A percentile compares a stretch with the other conserved stretches of the same genome.
phyloP scores from a whole-genome alignment of 176 grass and related monocot species.

The Tuctoria greenei region DNA sequence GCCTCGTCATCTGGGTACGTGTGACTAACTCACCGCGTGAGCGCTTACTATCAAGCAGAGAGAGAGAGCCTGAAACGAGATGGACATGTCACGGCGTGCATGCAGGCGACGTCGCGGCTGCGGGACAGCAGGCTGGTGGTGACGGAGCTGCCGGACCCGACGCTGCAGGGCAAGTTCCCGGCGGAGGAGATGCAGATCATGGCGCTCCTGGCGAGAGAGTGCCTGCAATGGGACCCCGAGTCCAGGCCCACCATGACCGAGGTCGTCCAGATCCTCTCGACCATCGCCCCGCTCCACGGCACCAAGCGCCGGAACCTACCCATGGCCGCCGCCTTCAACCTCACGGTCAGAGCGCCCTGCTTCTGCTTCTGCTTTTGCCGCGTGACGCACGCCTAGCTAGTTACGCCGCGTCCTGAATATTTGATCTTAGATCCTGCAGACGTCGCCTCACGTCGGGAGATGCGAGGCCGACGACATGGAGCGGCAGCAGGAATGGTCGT shows the following conservation, averaged over 20 bases:
- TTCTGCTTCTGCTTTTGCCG: too few relatives aligned
- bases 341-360: constrained; percentile 41
- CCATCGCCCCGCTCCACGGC: constrained; percentile 47
- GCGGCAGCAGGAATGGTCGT: constrained; percentile 37
- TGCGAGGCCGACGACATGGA: constrained; percentile 9
- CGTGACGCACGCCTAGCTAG: too few relatives aligned
- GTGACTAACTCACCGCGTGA: too few relatives aligned
- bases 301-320: constrained; percentile 54
- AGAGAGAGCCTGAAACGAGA: not conserved
- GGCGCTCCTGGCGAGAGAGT: constrained; percentile 88
- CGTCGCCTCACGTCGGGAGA: constrained; percentile 2
- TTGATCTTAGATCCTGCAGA: not conserved
- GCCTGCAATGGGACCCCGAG: constrained; percentile 95
- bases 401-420: not conserved
- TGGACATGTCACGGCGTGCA: too few relatives aligned
- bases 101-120: constrained; percentile 73
- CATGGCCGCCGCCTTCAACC: constrained; percentile 36
- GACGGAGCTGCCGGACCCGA: constrained; percentile 77
- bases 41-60: too few relatives aligned
- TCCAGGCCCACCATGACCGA: constrained; percentile 87
- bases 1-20: constrained; percentile 70
- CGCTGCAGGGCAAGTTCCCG: constrained; percentile 63
- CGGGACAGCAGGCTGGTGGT: constrained; percentile 69
- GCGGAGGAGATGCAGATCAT: constrained; percentile 97
- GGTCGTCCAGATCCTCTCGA: constrained; percentile 89